Evolutionary conservation across 345 rosid genomes (phyloP), one percentile per base, ranked within the genome.

Genomic region (Mallotus nudiflorus): DNA sequence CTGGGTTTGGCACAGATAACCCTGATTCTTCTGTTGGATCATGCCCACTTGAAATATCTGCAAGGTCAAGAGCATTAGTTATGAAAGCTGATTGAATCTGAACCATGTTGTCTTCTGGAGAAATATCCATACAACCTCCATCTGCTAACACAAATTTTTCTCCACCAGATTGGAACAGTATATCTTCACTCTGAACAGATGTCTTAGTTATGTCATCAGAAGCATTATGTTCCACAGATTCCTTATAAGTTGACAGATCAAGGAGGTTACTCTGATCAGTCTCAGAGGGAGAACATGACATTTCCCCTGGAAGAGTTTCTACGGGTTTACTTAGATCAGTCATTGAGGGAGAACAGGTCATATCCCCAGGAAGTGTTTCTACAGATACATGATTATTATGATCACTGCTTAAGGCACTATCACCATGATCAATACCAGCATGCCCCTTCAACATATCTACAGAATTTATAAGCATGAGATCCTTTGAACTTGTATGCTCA

Each of bases 1-100:
- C 85, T n/a, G 73, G 76, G 81, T 74, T 67, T 73, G 77, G 74
- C 61, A 68, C 71, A 35, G 82, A 71, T 60, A 69, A 61, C 28
- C 75, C 55, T 9, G 73, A 68, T 20, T 71, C 48, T 33, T 81
- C 78, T 44, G 22, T 52, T 19, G 57, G 42, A 27, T 62, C 71
- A 70, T 37, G 62, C 53, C 81, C 80, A 73, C 71, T 73, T 44
- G 62, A 67, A 68, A 71, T 73, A 71, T 78, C 81, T 69, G 76
- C 75, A 80, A 70, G 73, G 67, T 81, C 82, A 65, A 61, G 66
- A 68, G 70, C 65, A 77, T 75, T 52, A 66, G 58, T 50, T 28
- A 68, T 66, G 66, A 71, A 61, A 57, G 71, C 29, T 11, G 57
- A 67, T 64, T 67, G 70, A 66, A 62, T 76, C 76, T 70, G 82